Evolutionary conservation across 176 grass and related monocot species (phyloP).

Genomic region (Lolium perenne): DNA sequence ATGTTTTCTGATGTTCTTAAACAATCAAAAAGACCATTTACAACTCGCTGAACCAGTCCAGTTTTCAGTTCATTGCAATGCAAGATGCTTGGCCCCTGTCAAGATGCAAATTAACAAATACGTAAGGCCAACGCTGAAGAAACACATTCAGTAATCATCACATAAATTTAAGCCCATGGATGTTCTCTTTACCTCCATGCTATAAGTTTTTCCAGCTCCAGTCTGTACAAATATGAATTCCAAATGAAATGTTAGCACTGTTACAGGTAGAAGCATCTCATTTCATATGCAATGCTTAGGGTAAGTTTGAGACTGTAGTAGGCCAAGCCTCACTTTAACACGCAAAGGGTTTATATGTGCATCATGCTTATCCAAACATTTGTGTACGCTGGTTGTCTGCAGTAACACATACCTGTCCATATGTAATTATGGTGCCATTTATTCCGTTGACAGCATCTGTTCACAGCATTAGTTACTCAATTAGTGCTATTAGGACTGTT

Average conservation of each 20-base stretch:
- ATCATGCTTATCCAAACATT: slow-evolving; percentile 15
- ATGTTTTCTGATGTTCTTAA: slow-evolving; percentile 51
- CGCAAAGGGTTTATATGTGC: background rate
- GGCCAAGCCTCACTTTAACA: background rate
- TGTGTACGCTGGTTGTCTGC: slow-evolving; percentile 6
- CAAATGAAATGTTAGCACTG: slow-evolving; percentile 29
- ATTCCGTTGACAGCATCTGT: slow-evolving; percentile 73
- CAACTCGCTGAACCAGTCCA: slow-evolving; percentile 62
- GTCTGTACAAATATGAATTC: slow-evolving; percentile 55
- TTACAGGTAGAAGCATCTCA: slow-evolving; percentile 3
- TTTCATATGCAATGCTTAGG: slow-evolving; percentile 17
- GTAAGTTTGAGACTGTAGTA: slow-evolving; percentile 19
- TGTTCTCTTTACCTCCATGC: slow-evolving; percentile 73
- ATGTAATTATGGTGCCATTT: slow-evolving; percentile 80
- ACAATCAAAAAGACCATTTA: slow-evolving; percentile 73
- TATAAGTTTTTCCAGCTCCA: slow-evolving; percentile 89
- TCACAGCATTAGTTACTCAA: slow-evolving; percentile 6
- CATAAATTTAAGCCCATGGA: slow-evolving; percentile 10
- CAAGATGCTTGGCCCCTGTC: slow-evolving; percentile 80
- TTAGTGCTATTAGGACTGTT: slow-evolving; percentile 20
- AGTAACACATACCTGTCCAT: slow-evolving; percentile 73
- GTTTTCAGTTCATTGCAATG: slow-evolving; percentile 68
- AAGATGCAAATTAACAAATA: slow-evolving; percentile 29
- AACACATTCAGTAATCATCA: slow-evolving; percentile 22
- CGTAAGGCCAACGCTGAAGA: slow-evolving; percentile 12